phyloP scores from a whole-genome alignment of 257 asterid genomes.

The Solanum rostratum region DNA sequence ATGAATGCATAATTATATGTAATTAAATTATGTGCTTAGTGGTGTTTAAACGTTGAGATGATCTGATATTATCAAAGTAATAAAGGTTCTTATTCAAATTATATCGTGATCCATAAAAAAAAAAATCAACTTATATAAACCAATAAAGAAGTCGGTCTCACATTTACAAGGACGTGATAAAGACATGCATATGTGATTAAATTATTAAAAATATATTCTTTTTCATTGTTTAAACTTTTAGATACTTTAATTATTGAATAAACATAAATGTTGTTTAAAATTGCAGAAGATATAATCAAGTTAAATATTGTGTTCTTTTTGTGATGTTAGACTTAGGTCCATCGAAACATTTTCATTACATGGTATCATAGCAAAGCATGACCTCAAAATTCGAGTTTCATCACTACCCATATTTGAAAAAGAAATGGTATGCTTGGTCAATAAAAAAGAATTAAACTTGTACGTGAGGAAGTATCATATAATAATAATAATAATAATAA shows the following conservation, averaged over 20 bases:
- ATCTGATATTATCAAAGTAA: background rate
- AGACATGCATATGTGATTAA: background rate
- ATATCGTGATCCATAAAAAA: background rate
- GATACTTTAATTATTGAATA: background rate
- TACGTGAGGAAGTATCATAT: too few relatives aligned
- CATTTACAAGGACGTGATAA: background rate
- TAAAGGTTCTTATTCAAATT: background rate
- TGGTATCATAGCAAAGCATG: too few relatives aligned
- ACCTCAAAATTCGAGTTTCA: too few relatives aligned
- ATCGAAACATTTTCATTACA: background rate
- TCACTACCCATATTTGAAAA: too few relatives aligned
- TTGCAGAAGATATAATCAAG: background rate
- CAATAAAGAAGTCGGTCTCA: background rate
- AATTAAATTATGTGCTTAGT: background rate
- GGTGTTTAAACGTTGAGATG: background rate
- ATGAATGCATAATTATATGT: background rate
- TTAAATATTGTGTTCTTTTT: background rate
- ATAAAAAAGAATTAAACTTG: too few relatives aligned
- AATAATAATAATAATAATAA: too few relatives aligned
- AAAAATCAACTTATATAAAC: background rate
- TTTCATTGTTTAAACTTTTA: background rate
- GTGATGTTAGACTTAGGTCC: background rate
- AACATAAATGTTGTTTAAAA: background rate
- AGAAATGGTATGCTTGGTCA: too few relatives aligned
- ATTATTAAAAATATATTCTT: too few relatives aligned